Conservation (phyloP, 805 yeast genomes). For the Kuraishia hungarica region DNA sequence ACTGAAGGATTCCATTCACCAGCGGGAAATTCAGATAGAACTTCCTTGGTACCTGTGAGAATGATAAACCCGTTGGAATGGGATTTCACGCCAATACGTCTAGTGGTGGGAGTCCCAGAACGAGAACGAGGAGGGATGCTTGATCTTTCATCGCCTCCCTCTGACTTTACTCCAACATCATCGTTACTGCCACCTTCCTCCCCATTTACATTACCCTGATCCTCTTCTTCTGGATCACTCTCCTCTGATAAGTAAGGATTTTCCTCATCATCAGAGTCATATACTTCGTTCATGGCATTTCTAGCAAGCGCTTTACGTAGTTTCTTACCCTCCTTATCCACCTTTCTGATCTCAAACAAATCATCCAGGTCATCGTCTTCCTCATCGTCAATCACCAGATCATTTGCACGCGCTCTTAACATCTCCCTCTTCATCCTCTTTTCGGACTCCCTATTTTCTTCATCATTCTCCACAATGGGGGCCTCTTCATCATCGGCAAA, state of each 20-base stretch:
- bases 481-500: conserved; percentile 99
- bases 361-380: conserved; percentile 64
- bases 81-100: conserved; percentile 31
- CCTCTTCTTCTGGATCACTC: conserved; percentile 52
- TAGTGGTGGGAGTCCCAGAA: conserved; percentile 3
- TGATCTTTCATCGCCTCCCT: conserved; percentile 26
- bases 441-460: conserved; percentile 87
- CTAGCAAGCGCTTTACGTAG: conserved; percentile 76
- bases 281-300: conserved; percentile 81
- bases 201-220: conserved; percentile 9
- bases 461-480: conserved; percentile 92
- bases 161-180: too few species aligned
- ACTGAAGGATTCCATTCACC: conserved; percentile 81
- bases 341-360: conserved; percentile 56
- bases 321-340: conserved; percentile 86
- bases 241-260: conserved; percentile 70
- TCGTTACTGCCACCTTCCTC: too few species aligned
- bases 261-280: conserved; percentile 77
- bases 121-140: conserved; percentile 18
- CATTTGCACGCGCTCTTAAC: conserved; percentile 70
- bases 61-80: conserved; percentile 43
- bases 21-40: conserved; percentile 57
- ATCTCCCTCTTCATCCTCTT: conserved; percentile 75
- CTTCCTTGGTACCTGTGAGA: conserved; percentile 52
- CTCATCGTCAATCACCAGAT: conserved; percentile 48